These are phyloP conservation scores for Aeminium ludgeri DNA, from an alignment of 495 filamentous ascomycete species.

Conservation along the genomic window DNA sequence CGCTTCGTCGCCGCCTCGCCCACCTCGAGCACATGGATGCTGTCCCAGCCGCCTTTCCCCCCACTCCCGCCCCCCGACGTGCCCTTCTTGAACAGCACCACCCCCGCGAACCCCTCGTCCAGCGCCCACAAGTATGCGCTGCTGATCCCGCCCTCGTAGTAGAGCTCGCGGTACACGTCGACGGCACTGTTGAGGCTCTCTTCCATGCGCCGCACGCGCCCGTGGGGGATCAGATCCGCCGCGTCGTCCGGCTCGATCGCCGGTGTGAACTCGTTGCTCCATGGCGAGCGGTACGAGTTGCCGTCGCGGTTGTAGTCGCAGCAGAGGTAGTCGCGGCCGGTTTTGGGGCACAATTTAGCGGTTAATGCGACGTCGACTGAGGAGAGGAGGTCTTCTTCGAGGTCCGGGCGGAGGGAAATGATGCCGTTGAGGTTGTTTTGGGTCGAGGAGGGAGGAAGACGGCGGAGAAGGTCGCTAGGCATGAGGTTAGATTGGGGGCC, in stretches of 20 bases:
- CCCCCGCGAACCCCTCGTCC: conserved; percentile 95
- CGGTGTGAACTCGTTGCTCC: conserved; percentile 96
- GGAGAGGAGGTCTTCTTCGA: conserved; percentile 94
- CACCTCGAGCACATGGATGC: conserved; percentile 96
- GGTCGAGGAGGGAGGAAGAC: conserved; percentile 85
- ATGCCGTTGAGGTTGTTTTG: conserved; percentile 67
- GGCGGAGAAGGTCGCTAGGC: conserved; percentile 86
- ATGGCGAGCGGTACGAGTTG: conserved; percentile 88
- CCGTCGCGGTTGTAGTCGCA: conserved; percentile 99
- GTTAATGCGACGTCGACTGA: conserved; percentile 92
- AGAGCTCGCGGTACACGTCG: conserved; percentile 91
- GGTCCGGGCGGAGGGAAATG: conserved; percentile 68
- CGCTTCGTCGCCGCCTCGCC: conserved; percentile 59
- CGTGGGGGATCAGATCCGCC: conserved; percentile 26
- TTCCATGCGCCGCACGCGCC: conserved; percentile 72
- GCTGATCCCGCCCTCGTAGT: conserved; percentile 90
- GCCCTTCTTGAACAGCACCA: conserved; percentile 79
- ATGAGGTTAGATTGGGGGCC: conserved; percentile 21
- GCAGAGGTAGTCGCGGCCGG: conserved; percentile 86
- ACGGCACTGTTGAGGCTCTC: conserved; percentile 86
- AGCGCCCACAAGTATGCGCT: conserved; percentile 98
- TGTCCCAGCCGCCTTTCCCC: conserved; percentile 69
- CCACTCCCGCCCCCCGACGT: neutral
- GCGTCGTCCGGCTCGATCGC: conserved; percentile 44
- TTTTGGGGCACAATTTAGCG: conserved; percentile 66